Evolutionary conservation across 495 filamentous ascomycete species (phyloP), one percentile per base, ranked within the genome.

Genomic region (Xeromyces bisporus): DNA sequence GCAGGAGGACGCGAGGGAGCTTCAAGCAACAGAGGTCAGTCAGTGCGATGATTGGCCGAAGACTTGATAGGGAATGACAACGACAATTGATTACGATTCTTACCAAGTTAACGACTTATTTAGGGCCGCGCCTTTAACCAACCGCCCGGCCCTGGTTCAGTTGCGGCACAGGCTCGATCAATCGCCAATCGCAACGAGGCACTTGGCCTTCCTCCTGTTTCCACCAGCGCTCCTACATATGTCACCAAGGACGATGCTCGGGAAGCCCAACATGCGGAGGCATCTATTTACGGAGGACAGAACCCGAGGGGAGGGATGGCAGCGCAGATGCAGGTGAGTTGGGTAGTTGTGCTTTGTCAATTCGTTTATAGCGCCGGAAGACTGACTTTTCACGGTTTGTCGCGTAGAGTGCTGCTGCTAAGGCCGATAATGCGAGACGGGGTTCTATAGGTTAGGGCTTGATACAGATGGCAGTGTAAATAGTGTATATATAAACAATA

Each of bases 121-220:
- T 31, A 59, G 53, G 49, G 46, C 8, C 51, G 51, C 13, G 55
- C 55, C 6, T 59, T 59, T 32, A 50, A 55, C 23, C 36, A 39
- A 28, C 43, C 47, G 3, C 53, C 51, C 1, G 49, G 49, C 5
- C 29, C 44, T 7, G 51, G 46, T 17, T 53, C 46, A 1, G 34
- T 56, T 1, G 44, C 51, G 0, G 43, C 47, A 1, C 55, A 56
- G 24, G 39, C 56, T 13, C 46, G 49, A 10, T 47, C 47, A 1
- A 53, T 59, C 23, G 55, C 55, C 6, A 47, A 55, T 29, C 50
- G 41, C n/a, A 56, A 56, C 23, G 53, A 59, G 18, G 38, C 36
- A 0, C 31, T 49, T 13, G 43, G 44, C 1, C 31, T 55, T 0
- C 44, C 47, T 16, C 37, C 43, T 7, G 46, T 44, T 3, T 16